These are phyloP conservation scores for Ustilago loliicola DNA, from an alignment of 1,284 basidiomycete genomes.

Conservation along the genomic window DNA sequence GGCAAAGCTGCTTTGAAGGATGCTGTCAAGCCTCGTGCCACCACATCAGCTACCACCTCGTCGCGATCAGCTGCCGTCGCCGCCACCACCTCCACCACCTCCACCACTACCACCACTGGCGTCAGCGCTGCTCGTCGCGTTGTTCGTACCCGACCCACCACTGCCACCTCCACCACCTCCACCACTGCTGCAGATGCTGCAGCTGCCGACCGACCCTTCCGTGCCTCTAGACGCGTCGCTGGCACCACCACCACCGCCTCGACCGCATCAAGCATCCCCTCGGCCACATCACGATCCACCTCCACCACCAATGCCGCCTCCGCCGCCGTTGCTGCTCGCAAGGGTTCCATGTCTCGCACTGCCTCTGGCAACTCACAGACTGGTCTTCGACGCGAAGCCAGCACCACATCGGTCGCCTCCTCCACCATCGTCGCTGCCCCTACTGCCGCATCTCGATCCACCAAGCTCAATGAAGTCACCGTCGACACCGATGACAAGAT, in stretches of 20 bases:
- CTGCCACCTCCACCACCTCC: slow-evolving; percentile 31
- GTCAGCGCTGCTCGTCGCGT: slow-evolving; percentile 51
- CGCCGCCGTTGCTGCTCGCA: slow-evolving; percentile 32
- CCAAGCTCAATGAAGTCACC: slow-evolving; percentile 47
- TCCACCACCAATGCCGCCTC: slow-evolving; percentile 15
- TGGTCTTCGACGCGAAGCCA: slow-evolving; percentile 33
- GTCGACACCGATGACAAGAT: slow-evolving; percentile 47
- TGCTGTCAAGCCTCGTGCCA: slow-evolving; percentile 50
- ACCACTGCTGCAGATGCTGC: slow-evolving; percentile 17
- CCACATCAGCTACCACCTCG: slow-evolving; percentile 32
- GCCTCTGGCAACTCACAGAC: slow-evolving; percentile 44
- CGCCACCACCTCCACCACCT: slow-evolving; percentile 15
- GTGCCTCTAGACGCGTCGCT: slow-evolving; percentile 40
- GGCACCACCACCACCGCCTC: slow-evolving; percentile 34
- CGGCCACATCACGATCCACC: slow-evolving; percentile 35
- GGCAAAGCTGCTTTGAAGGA: slow-evolving; percentile 52
- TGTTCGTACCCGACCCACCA: slow-evolving; percentile 42
- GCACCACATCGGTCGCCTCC: slow-evolving; percentile 19
- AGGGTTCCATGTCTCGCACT: slow-evolving; percentile 45
- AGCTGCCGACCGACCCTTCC: slow-evolving; percentile 41
- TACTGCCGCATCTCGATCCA: slow-evolving; percentile 20
- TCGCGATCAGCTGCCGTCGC: slow-evolving; percentile 29
- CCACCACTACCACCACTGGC: slow-evolving; percentile 39
- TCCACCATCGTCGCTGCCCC: background rate
- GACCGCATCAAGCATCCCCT: slow-evolving; percentile 30